Evolutionary conservation across 2,329 filamentous ascomycete species (phyloP).

Genomic region (Remersonia thermophila): DNA sequence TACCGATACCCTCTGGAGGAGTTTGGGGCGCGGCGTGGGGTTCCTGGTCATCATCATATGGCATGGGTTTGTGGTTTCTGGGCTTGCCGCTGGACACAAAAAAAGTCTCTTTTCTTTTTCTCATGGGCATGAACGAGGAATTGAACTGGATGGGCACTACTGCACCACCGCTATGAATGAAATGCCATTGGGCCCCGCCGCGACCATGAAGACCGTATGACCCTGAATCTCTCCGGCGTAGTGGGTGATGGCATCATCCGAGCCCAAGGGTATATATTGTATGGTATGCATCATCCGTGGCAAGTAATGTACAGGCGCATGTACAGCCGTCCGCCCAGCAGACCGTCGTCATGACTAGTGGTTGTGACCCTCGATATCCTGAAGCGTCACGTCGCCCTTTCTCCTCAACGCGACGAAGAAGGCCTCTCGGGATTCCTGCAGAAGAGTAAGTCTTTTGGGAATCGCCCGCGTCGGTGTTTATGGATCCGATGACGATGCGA

Average conservation of each 20-base stretch:
- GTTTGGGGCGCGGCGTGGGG: conserved; percentile 14
- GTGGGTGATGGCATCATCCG: too few relatives aligned
- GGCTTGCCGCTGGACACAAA: conserved; percentile 14
- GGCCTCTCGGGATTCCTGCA: conserved; percentile 63
- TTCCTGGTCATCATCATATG: conserved; percentile 13
- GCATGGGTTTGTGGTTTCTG: conserved; percentile 14
- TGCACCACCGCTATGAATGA: conserved; percentile 9
- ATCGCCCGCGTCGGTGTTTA: too few relatives aligned
- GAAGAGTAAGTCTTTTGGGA: neutral
- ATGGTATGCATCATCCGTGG: neutral
- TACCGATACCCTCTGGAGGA: conserved; percentile 12
- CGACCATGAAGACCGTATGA: neutral
- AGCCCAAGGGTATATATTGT: too few relatives aligned
- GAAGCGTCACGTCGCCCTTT: conserved; percentile 33
- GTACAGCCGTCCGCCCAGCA: neutral
- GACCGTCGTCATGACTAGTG: neutral
- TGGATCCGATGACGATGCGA: conserved; percentile 1
- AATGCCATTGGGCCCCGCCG: conserved; percentile 7
- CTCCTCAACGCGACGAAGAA: conserved; percentile 73
- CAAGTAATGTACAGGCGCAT: neutral
- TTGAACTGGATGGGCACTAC: conserved; percentile 9
- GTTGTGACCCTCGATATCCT: conserved; percentile 11
- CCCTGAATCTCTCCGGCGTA: too few relatives aligned
- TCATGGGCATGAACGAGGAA: conserved; percentile 9
- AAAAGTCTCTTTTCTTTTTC: conserved; percentile 9